These are phyloP conservation scores for Salix purpurea DNA, from an alignment of 345 rosid genomes.

Conservation along the genomic window DNA sequence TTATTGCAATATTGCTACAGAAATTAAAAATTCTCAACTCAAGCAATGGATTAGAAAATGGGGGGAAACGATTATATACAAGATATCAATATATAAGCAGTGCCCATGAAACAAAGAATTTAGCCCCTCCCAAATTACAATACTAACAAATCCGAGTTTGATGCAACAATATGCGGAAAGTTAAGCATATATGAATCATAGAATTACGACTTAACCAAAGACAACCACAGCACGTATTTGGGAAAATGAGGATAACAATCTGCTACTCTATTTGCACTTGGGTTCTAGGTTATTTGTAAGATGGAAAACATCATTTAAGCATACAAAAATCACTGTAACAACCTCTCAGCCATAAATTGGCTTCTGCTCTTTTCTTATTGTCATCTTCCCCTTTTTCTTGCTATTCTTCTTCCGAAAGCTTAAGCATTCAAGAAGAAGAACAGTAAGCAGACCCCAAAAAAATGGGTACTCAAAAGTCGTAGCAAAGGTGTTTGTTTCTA, in stretches of 20 bases:
- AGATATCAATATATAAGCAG: not conserved
- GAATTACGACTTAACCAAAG: not conserved
- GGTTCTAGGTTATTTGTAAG: not conserved
- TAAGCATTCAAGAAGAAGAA: too few relatives aligned
- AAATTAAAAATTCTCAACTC: not conserved
- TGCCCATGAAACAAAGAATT: not conserved
- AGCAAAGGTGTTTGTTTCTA: too few relatives aligned
- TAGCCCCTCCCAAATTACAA: not conserved
- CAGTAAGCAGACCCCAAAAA: too few relatives aligned
- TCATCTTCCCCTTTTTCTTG: too few relatives aligned
- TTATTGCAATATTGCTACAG: not conserved
- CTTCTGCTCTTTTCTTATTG: too few relatives aligned
- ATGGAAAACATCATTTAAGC: not conserved
- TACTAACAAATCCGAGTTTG: not conserved
- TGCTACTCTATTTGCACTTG: not conserved
- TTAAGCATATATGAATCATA: not conserved
- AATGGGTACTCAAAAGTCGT: too few relatives aligned
- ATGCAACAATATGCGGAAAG: not conserved
- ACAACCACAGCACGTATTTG: too few relatives aligned
- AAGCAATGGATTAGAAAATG: not conserved
- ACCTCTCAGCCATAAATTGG: too few relatives aligned
- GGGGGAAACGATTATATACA: not conserved
- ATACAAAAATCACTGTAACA: not conserved
- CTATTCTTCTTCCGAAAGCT: too few relatives aligned
- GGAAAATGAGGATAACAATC: not conserved